phyloP scores from a whole-genome alignment of 2,329 filamentous ascomycete genomes.

The Cladosporium austrohemisphaericum region DNA sequence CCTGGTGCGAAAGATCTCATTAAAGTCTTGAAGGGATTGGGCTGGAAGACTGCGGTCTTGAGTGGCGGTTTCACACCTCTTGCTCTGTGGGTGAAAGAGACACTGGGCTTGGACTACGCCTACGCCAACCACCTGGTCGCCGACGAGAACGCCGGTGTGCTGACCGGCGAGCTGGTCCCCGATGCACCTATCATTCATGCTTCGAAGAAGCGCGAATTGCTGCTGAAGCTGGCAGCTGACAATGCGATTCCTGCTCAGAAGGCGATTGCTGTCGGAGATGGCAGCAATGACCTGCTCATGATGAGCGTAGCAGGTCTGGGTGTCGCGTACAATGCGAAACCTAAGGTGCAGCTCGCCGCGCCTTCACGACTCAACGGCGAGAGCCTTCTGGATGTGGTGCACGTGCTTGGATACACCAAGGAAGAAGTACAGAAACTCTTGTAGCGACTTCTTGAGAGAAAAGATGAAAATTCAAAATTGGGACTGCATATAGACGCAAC shows the following conservation, averaged over 20 bases:
- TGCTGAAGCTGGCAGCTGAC: slow-evolving; percentile 65
- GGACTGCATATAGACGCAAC: not conserved
- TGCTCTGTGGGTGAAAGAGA: slow-evolving; percentile 76
- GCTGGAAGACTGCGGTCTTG: slow-evolving; percentile 83
- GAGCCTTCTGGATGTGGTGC: slow-evolving; percentile 67
- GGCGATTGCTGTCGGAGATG: slow-evolving; percentile 73
- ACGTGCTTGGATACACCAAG: slow-evolving; percentile 58
- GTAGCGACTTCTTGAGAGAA: too few relatives aligned
- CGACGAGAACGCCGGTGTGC: slow-evolving; percentile 47
- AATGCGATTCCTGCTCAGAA: slow-evolving; percentile 64
- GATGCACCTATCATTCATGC: slow-evolving; percentile 70
- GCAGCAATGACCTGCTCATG: slow-evolving; percentile 80
- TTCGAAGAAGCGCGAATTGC: slow-evolving; percentile 68
- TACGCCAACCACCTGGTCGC: slow-evolving; percentile 80
- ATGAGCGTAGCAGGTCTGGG: slow-evolving; percentile 70
- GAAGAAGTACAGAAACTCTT: slow-evolving; percentile 31
- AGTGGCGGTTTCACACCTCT: slow-evolving; percentile 90
- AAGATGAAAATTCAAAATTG: too few relatives aligned
- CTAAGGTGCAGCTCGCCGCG: slow-evolving; percentile 73
- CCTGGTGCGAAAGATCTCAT: slow-evolving; percentile 74
- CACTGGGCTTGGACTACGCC: slow-evolving; percentile 82
- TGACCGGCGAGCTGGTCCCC: slow-evolving; percentile 71
- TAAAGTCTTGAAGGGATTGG: slow-evolving; percentile 68
- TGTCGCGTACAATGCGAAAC: slow-evolving; percentile 81
- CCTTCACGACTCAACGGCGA: slow-evolving; percentile 67